Evolutionary conservation across 495 filamentous ascomycete species (phyloP), one percentile per base, ranked within the genome.

Genomic region (Penicillium robsamsonii): DNA sequence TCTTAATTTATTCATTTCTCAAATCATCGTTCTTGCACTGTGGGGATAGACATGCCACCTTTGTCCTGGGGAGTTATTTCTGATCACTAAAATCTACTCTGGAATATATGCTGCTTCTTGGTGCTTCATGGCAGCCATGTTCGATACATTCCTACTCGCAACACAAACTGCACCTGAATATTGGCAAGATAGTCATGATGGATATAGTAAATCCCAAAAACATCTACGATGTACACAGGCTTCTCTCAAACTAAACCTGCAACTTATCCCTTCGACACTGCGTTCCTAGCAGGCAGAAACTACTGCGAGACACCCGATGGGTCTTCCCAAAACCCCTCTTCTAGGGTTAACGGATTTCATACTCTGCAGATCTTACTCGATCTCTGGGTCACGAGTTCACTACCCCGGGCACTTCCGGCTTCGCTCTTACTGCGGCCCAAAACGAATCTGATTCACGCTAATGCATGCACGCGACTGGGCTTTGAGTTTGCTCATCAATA

Each of bases 381-480:
- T 54, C 38, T 43, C 40, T 45, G 5, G 31, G 57, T 61, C 58
- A 67, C 57, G 55, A 53, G 61, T 52, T 46, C 52, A 27, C 11
- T 24, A 50, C 45, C 55, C 55, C 51, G 48, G 40, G 43, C 43
- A 40, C 49, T 31, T 45, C 52, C 50, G 46, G 18, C 53, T 35
- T 42, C 49, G 48, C 45, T 53, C 48, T n/a, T 50, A 1, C 24
- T 60, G 55, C 25, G 43, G 46, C 38, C 50, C 57, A 56, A 67
- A 62, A 62, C 58, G 59, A 57, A 46, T 50, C 44, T 64, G 27
- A 29, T 45, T 15, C 25, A 54, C 29, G 38, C 61, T 63, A 55
- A 52, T 60, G 60, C 57, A 55, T 38, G 44, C 43, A 48, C n/a
- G 25, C 53, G 31, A 54, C 62, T 43, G 42, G 35, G 6, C 4